Conservation (phyloP, 345 rosid genomes). For the Arabidopsis arenosa region DNA sequence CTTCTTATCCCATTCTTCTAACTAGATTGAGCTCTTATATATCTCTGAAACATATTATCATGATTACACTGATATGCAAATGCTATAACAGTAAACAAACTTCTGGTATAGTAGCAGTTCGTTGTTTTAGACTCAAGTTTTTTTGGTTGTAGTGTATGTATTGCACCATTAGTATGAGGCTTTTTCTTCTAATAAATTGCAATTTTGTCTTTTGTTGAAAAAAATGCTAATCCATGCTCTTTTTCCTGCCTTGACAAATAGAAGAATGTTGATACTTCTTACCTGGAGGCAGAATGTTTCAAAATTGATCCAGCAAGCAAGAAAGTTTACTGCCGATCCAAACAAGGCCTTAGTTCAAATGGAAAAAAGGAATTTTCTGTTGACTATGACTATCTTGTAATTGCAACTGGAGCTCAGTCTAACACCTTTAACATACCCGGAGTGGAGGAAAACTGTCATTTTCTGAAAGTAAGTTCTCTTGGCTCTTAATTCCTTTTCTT, state of each 20-base stretch:
- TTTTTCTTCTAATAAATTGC: slow-evolving; percentile 1
- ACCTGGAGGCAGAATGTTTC: slow-evolving; percentile 88
- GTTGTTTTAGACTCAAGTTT: neutral
- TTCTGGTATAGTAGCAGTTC: neutral
- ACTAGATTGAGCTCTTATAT: neutral
- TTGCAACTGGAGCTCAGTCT: slow-evolving; percentile 94
- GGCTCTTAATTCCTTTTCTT: neutral
- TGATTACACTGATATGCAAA: neutral
- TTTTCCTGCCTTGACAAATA: slow-evolving; percentile 45
- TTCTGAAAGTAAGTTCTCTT: slow-evolving; percentile 72
- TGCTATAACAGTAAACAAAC: neutral
- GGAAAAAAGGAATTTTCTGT: slow-evolving; percentile 76
- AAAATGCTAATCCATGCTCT: neutral
- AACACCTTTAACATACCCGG: slow-evolving; percentile 98
- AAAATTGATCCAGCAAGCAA: slow-evolving; percentile 81
- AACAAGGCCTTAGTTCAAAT: slow-evolving; percentile 48
- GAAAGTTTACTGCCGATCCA: slow-evolving; percentile 78
- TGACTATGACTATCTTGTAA: slow-evolving; percentile 88
- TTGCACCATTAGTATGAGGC: slow-evolving; percentile 9
- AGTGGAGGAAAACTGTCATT: slow-evolving; percentile 86
- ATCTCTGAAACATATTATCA: slow-evolving; percentile 19
- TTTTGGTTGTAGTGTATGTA: neutral
- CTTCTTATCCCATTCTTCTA: neutral
- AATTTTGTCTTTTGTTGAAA: neutral
- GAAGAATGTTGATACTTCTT: slow-evolving; percentile 57